Base-by-base conservation (phyloP, 2,329 filamentous ascomycete species). In the Didymella sp. region DNA sequence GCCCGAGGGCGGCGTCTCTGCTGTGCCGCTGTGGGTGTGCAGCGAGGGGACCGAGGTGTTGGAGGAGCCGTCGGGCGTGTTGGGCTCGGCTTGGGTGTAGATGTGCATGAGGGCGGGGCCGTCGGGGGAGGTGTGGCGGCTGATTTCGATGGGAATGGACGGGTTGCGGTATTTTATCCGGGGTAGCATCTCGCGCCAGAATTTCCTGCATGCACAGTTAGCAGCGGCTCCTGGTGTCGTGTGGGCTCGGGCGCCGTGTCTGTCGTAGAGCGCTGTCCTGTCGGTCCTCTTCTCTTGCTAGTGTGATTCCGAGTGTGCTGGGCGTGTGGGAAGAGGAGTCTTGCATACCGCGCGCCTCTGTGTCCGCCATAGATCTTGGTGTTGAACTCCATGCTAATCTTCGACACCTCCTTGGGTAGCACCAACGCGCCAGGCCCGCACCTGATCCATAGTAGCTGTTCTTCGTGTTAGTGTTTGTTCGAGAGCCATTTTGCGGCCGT, bases 91-190 rank as follows among this genome's bases (percentile, higher is more conserved):
- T 58, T 69, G 46, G 63, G 69, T 60, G 64, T 69, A 75, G 44
- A 74, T 68, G 61, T 74, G 64, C 7, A 69, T 67, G 33, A 63
- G 68, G 13, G 65, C 70, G 33, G 68, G 73, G 43, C 64, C 76
- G 41, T 87, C 78, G 33, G 65, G 59, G 33, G 71, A 62, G 21
- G 75, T 69, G 61, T 85, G 87, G 57, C 90, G 89, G 76, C 89
- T 88, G 68, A 96, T 86, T 57, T 90, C 87, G 84, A 98, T 96
- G 40, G 89, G 86, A 42, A 97, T 77, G 12, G 87, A 80, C 0
- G 95, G 95, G 76, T 99, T 99, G 83, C 96, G 89, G 80, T 88
- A 99, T 83, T 99, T 97, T 65, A 99, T 82, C 55, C 91, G 87
- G 21, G 91, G 91, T 44, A 98, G 87, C 73, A 87, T 89, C 59